A percentile compares a stretch with the other conserved stretches of the same genome.
These are phyloP conservation scores for Boletales sp. DNA, from an alignment of 768 basidiomycete genomes.

Conservation along the genomic window DNA sequence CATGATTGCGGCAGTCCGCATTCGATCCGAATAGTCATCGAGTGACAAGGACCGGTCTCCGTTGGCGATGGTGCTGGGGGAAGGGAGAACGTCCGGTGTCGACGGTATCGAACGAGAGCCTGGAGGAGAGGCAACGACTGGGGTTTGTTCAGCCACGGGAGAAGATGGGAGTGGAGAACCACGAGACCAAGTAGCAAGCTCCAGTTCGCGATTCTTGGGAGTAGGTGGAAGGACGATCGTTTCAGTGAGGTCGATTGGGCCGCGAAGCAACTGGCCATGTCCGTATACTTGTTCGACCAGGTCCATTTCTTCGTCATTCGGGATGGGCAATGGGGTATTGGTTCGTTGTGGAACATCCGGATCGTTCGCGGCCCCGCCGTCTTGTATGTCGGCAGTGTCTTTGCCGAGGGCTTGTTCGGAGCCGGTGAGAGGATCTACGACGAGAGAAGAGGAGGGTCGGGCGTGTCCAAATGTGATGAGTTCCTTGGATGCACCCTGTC, in stretches of 20 bases:
- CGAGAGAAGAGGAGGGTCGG: constrained; percentile 14
- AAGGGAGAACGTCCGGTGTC: constrained; percentile 4
- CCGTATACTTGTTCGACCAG: constrained; percentile 96
- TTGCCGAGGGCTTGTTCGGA: constrained; percentile 32
- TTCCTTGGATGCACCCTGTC: constrained; percentile 55
- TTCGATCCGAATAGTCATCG: constrained; percentile 97
- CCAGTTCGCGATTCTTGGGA: constrained; percentile 87
- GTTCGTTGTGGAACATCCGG: constrained; percentile 19
- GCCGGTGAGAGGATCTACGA: constrained; percentile 22
- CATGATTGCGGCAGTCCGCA: constrained; percentile 99
- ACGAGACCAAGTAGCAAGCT: constrained; percentile 79
- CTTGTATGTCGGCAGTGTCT: constrained; percentile 24
- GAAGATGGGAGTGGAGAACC: constrained; percentile 48
- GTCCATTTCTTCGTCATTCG: constrained; percentile 87
- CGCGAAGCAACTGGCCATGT: constrained; percentile 64
- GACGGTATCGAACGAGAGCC: constrained; percentile 4
- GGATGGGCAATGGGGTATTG: constrained; percentile 16
- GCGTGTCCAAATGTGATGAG: constrained; percentile 42
- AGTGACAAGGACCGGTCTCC: constrained; percentile 57
- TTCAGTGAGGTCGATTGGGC: constrained; percentile 76
- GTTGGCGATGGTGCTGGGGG: not conserved
- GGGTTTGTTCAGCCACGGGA: constrained; percentile 37
- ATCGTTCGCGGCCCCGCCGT: constrained; percentile 8
- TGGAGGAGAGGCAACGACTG: constrained; percentile 12
- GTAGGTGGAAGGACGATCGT: constrained; percentile 77